Conservation (phyloP, 2,329 filamentous ascomycete species). For the Bimuria novae-zelandiae region DNA sequence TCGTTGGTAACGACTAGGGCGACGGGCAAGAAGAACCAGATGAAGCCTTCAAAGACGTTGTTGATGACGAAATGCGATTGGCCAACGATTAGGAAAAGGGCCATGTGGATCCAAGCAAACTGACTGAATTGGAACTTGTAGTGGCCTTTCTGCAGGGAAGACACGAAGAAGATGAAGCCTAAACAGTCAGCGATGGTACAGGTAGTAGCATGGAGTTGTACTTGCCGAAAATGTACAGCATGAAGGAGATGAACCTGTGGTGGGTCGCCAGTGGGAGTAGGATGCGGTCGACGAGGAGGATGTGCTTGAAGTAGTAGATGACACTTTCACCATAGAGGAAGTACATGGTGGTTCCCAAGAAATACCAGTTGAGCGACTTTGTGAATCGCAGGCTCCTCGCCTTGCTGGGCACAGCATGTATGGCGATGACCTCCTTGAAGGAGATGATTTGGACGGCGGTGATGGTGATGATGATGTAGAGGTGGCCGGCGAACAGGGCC, state of each 20-base stretch:
- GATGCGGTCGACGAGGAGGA: constrained; percentile 91
- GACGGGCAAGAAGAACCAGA: constrained; percentile 98
- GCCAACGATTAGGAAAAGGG: constrained; percentile 94
- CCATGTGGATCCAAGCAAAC: constrained; percentile 99
- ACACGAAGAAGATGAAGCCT: constrained; percentile 99
- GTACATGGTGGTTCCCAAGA: constrained; percentile 98
- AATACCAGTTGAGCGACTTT: constrained; percentile 98
- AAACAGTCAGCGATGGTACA: constrained; percentile 28
- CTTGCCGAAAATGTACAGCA: constrained; percentile 92
- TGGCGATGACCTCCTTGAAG: constrained; percentile 99
- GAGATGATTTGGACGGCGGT: constrained; percentile 94
- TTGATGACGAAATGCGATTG: constrained; percentile 99
- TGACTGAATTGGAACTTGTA: constrained; percentile 99
- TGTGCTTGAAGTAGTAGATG: constrained; percentile 99
- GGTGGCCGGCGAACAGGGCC: constrained; percentile 91
- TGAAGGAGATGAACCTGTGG: constrained; percentile 97
- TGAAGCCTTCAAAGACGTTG: constrained; percentile 99
- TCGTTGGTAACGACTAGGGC: constrained; percentile 97
- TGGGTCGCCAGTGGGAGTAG: constrained; percentile 92
- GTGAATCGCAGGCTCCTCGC: constrained; percentile 90
- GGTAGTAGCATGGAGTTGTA: background rate
- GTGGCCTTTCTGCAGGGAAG: constrained; percentile 89
- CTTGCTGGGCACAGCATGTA: constrained; percentile 90
- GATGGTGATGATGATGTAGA: constrained; percentile 93
- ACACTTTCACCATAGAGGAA: constrained; percentile 98